phyloP scores from a whole-genome alignment of 2,329 filamentous ascomycete genomes.

The Cladorrhinum sp. region DNA sequence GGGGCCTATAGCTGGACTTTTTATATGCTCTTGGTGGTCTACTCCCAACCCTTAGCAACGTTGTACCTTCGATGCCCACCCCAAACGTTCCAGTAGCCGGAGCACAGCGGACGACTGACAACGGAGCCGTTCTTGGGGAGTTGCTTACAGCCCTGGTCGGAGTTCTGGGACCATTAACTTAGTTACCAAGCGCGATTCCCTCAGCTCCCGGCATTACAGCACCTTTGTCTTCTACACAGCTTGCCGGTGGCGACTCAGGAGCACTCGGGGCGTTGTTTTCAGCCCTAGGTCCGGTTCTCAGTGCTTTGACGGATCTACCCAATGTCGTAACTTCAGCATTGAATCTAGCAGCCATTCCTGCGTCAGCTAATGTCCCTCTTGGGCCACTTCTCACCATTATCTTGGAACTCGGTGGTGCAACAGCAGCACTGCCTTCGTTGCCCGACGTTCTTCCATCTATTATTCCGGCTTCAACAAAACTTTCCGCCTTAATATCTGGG shows the following conservation, averaged over 20 bases:
- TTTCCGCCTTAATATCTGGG: slow-evolving; percentile 12
- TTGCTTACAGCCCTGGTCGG: slow-evolving; percentile 1
- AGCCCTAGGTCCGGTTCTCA: not conserved
- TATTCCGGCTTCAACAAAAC: not conserved
- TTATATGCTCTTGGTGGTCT: not conserved
- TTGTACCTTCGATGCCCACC: not conserved
- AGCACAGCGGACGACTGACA: not conserved
- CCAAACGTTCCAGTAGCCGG: not conserved
- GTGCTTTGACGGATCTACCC: not conserved
- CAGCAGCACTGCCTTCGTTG: not conserved
- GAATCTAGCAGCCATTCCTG: not conserved
- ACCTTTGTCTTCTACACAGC: not conserved
- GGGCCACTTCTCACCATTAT: not conserved
- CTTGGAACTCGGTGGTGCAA: not conserved
- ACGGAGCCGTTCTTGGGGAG: not conserved
- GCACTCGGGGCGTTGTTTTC: slow-evolving; percentile 1
- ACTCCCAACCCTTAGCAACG: not conserved
- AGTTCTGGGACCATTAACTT: not conserved
- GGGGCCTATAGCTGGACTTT: not conserved
- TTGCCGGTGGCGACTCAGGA: not conserved
- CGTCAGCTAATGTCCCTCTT: not conserved
- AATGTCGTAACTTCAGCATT: not conserved
- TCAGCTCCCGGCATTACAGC: not conserved
- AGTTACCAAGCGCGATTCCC: not conserved
- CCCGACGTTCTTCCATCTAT: not conserved